Base-by-base conservation (phyloP, 2,329 filamentous ascomycete genomes). In the Colletotrichum sp. region DNA sequence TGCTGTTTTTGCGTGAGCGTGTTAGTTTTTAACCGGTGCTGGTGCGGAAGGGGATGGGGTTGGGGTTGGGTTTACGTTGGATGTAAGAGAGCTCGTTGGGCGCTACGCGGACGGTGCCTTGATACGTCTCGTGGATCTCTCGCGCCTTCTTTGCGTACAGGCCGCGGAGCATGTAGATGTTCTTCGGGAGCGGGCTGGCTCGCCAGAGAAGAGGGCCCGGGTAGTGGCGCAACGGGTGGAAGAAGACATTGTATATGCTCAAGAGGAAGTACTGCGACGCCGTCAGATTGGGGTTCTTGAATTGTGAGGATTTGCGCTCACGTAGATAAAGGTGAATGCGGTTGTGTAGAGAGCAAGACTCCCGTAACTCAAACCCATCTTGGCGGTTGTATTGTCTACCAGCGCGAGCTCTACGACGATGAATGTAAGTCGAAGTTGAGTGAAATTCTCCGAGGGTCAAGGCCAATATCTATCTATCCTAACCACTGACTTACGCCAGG, bases 51-150 rank as follows among this genome's bases (percentile, higher is more conserved):
- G 12, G 22, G 7, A 3, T 24, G 62, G 52, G 9, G 2, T 44
- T 6, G 4, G 26, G 16, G 26, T 6, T 15, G 18, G 30, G 7
- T 9, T 28, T 68, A 73, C 69, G 69, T 67, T 68, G 73, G 15
- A 75, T 83, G 73, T 86, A 87, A 3, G 84, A 83, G 7, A 89
- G 81, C 48, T 84, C 80, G 52, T 84, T 83, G 1, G 87, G 87
- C 1, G 80, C 82, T 7, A 86, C 80, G 5, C 88, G 84, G 16
- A 89, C 82, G 1, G 88, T 81, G 30, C 79, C 77, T 4, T 79
- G 80, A 57, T 83, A 83, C 3, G 57, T 26, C 7, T 79, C 67
- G 34, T 82, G 81, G 26, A 78, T 72, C 16, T 71, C 26, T 3
- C 57, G 68, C 4, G 72, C 75, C 24, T 72, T 71, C 48, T n/a